These are phyloP conservation scores for Penicillium sp. DNA, from an alignment of 2,329 filamentous ascomycete genomes.

Conservation along the genomic window DNA sequence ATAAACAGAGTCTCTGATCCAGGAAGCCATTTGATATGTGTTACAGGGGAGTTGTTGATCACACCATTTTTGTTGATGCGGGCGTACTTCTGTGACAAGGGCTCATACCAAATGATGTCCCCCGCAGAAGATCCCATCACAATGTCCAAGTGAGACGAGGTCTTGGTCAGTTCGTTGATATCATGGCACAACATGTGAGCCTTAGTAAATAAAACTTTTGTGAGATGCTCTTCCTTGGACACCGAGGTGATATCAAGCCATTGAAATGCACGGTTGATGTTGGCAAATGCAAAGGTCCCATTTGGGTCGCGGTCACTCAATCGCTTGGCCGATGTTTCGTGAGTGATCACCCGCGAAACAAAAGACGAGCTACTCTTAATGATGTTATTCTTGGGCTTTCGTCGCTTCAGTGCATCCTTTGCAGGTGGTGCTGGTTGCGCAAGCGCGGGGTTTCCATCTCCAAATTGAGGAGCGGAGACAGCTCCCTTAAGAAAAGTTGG, in stretches of 20 bases:
- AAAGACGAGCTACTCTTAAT: slow-evolving; percentile 98
- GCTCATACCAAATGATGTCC: slow-evolving; percentile 98
- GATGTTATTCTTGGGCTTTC: slow-evolving; percentile 97
- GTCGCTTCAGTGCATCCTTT: slow-evolving; percentile 69
- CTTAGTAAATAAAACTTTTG: slow-evolving; percentile 96
- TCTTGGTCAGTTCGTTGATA: slow-evolving; percentile 81
- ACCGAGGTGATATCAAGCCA: slow-evolving; percentile 86
- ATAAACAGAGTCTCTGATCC: slow-evolving; percentile 92
- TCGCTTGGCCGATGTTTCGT: slow-evolving; percentile 77
- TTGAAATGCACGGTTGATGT: slow-evolving; percentile 92
- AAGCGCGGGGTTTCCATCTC: slow-evolving; percentile 79
- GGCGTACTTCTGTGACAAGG: slow-evolving; percentile 92
- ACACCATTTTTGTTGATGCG: slow-evolving; percentile 95
- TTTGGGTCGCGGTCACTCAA: slow-evolving; percentile 75
- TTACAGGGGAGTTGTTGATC: slow-evolving; percentile 83
- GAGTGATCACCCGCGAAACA: slow-evolving; percentile 91
- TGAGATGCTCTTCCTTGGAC: slow-evolving; percentile 77
- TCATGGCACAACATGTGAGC: slow-evolving; percentile 95
- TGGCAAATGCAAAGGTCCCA: slow-evolving; percentile 87
- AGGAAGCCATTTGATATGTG: slow-evolving; percentile 89
- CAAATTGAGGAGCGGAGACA: slow-evolving; percentile 67
- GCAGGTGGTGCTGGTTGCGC: slow-evolving; percentile 54
- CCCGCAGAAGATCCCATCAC: slow-evolving; percentile 95
- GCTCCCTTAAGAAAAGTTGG: slow-evolving; percentile 43
- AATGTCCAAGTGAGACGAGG: slow-evolving; percentile 77